A percentile compares a stretch with the other conserved stretches of the same genome.
phyloP scores from a whole-genome alignment of 1,139 yeast genomes.

The Debaryomyces singareniensis region DNA sequence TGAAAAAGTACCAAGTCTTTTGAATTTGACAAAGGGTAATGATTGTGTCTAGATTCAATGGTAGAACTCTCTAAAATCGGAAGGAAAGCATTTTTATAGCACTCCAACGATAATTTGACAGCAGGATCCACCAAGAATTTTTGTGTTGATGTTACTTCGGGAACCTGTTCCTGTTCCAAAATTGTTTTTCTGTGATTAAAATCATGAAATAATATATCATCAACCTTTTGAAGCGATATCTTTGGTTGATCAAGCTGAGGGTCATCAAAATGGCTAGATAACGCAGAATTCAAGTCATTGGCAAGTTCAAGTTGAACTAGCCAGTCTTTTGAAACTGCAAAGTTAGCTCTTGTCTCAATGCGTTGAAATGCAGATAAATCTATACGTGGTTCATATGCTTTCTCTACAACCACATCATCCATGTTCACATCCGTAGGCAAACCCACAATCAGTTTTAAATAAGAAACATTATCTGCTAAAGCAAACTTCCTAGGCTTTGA shows the following conservation, averaged over 20 bases:
- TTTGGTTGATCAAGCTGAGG: constrained; percentile 9
- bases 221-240: constrained; percentile 30
- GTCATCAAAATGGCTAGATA: constrained; percentile 22
- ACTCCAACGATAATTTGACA: constrained; percentile 16
- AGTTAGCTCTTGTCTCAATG: constrained; percentile 26
- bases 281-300: constrained; percentile 46
- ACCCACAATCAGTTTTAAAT: constrained; percentile 28
- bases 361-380: constrained; percentile 22
- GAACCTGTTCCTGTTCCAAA: constrained; percentile 8
- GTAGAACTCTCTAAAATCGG: constrained; percentile 12
- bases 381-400: constrained; percentile 63
- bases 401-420: constrained; percentile 47
- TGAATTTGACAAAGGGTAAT: too few relatives aligned
- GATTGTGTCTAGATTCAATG: too few relatives aligned
- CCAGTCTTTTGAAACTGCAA: constrained; percentile 58
- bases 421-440: constrained; percentile 27
- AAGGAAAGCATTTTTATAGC: constrained; percentile 7
- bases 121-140: constrained; percentile 11
- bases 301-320: constrained; percentile 54
- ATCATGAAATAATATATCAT: constrained; percentile 50
- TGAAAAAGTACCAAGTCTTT: too few relatives aligned
- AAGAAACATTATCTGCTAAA: constrained; percentile 21
- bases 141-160: background rate
- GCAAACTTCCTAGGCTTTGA: constrained; percentile 1
- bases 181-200: constrained; percentile 27